These are phyloP conservation scores for Mrakia frigida DNA, from an alignment of 768 basidiomycete genomes.

Conservation along the genomic window DNA sequence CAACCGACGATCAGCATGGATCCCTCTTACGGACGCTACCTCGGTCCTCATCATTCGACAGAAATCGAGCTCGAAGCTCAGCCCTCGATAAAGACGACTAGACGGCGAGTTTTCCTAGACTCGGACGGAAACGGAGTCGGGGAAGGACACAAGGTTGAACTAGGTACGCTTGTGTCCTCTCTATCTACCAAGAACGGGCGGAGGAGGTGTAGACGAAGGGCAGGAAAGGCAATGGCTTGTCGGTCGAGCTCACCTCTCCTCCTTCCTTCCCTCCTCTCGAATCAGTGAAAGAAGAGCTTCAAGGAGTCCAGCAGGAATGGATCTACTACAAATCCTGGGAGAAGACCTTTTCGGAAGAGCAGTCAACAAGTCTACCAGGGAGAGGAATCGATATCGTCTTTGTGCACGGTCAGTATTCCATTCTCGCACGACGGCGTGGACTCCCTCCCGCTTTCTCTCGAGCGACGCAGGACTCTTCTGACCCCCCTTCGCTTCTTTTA, in stretches of 20 bases:
- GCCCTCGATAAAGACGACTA: slow-evolving; percentile 36
- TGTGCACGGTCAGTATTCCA: slow-evolving; percentile 46
- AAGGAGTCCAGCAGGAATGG: slow-evolving; percentile 40
- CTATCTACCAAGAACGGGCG: background rate
- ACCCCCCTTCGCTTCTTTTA: background rate
- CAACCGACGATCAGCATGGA: slow-evolving; percentile 1
- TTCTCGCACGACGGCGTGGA: too few relatives aligned
- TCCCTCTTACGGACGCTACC: slow-evolving; percentile 44
- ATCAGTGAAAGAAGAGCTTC: slow-evolving; percentile 40
- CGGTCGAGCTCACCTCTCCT: background rate
- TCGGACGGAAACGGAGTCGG: slow-evolving; percentile 39
- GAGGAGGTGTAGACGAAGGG: too few relatives aligned
- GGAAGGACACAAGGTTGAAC: slow-evolving; percentile 41
- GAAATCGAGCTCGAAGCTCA: slow-evolving; percentile 40
- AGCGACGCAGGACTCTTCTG: too few relatives aligned
- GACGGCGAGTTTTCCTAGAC: slow-evolving; percentile 42
- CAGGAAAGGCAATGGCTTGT: too few relatives aligned
- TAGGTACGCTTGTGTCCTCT: slow-evolving; percentile 26
- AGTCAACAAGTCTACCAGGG: slow-evolving; percentile 37
- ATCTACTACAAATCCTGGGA: slow-evolving; percentile 45
- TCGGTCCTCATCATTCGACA: slow-evolving; percentile 39
- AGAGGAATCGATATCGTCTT: slow-evolving; percentile 43
- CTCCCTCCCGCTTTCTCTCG: too few relatives aligned
- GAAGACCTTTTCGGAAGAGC: slow-evolving; percentile 22
- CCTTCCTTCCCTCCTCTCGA: background rate